phyloP scores from a whole-genome alignment of 148 eudicot genomes.

The Polygonum maritimum region DNA sequence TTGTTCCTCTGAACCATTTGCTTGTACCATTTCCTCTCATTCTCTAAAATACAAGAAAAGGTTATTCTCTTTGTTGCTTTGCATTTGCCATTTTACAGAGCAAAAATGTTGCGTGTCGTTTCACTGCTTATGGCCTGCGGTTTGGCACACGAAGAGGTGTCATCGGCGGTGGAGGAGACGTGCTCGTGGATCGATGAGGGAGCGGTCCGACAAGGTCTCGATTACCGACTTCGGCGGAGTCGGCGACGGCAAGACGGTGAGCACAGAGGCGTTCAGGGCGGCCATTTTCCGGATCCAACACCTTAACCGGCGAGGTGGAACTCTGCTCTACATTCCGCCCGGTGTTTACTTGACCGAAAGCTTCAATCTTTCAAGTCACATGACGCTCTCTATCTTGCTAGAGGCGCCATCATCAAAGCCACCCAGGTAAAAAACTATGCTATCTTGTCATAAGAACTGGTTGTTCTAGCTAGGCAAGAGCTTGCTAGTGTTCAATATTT shows the following conservation, averaged over 20 bases:
- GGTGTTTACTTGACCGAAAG: slow-evolving; percentile 71
- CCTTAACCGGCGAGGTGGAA: slow-evolving; percentile 55
- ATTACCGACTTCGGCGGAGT: slow-evolving; percentile 78
- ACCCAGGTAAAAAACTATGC: slow-evolving; percentile 87
- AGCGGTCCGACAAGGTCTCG: slow-evolving; percentile 53
- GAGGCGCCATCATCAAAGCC: slow-evolving; percentile 83
- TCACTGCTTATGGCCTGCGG: neutral
- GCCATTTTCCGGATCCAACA: slow-evolving; percentile 64
- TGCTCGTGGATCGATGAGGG: slow-evolving; percentile 71
- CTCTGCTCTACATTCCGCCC: slow-evolving; percentile 75
- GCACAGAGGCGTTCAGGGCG: slow-evolving; percentile 68
- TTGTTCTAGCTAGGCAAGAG: neutral
- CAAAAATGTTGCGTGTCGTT: slow-evolving; percentile 7
- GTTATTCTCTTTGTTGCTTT: neutral
- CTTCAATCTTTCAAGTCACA: slow-evolving; percentile 79
- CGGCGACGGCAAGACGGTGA: slow-evolving; percentile 75
- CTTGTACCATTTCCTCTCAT: too few species aligned
- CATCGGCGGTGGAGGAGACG: slow-evolving; percentile 30
- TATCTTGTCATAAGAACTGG: neutral
- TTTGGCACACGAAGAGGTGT: neutral
- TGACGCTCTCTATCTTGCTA: slow-evolving; percentile 89
- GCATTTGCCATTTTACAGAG: neutral
- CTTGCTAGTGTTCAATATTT: neutral
- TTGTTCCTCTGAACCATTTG: too few species aligned
- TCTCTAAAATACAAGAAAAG: too few species aligned